These are phyloP conservation scores for Juncus effusus DNA, from an alignment of 176 grass and related monocot species.

Conservation along the genomic window DNA sequence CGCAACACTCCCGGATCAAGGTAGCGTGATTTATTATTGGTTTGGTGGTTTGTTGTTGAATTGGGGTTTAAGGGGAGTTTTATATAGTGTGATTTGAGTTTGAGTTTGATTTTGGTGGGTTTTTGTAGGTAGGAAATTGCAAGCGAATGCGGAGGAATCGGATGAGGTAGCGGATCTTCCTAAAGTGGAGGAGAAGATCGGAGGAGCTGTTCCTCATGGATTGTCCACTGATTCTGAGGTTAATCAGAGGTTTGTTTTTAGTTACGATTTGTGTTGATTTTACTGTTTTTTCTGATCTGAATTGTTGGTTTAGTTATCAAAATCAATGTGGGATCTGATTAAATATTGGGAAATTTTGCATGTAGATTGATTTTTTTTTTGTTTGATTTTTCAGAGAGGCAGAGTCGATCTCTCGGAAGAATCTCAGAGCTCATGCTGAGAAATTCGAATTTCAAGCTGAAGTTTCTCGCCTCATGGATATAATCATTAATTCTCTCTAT, in stretches of 20 bases:
- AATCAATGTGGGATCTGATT: slow-evolving; percentile 5
- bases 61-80: not conserved
- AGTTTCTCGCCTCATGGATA: slow-evolving; percentile 98
- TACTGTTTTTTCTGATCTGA: slow-evolving; percentile 7
- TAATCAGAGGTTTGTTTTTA: slow-evolving; percentile 41
- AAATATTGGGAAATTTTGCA: not conserved
- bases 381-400: slow-evolving; percentile 52
- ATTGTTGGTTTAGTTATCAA: not conserved
- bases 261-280: not conserved
- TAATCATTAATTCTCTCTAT: slow-evolving; percentile 97
- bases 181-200: slow-evolving; percentile 85
- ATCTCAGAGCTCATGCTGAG: slow-evolving; percentile 63
- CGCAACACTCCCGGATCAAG: slow-evolving; percentile 68
- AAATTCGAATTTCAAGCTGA: slow-evolving; percentile 99
- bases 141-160: slow-evolving; percentile 77
- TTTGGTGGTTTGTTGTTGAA: not conserved
- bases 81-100: slow-evolving; percentile 10
- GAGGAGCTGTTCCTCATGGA: slow-evolving; percentile 66
- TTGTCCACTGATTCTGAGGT: slow-evolving; percentile 87
- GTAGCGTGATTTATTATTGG: slow-evolving; percentile 15
- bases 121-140: slow-evolving; percentile 66
- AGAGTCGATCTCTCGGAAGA: slow-evolving; percentile 90
- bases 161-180: slow-evolving; percentile 69
- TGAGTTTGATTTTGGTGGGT: not conserved
- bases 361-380: not conserved